Evolutionary conservation across 352 stramenopile species (phyloP).

Genomic region (Phytopythium helicoides): DNA sequence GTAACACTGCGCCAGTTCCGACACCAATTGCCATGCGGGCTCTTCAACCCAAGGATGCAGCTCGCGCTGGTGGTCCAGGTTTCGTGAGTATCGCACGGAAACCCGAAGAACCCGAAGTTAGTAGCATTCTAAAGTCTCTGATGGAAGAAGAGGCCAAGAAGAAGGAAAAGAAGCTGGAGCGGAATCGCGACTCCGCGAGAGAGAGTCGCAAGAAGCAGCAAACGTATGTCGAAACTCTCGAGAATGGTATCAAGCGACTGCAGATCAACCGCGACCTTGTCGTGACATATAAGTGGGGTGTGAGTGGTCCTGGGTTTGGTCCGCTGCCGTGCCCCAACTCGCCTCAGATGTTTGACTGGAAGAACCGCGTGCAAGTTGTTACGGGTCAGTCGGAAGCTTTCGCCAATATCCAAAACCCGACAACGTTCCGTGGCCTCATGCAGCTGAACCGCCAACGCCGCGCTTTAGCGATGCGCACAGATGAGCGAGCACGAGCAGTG

Average conservation of each 20-base stretch:
- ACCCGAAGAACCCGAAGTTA: constrained; percentile 76
- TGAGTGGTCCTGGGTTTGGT: constrained; percentile 45
- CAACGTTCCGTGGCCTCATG: constrained; percentile 70
- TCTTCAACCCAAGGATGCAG: constrained; percentile 48
- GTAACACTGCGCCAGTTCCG: neutral
- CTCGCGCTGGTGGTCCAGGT: constrained; percentile 19
- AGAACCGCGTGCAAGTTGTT: constrained; percentile 58
- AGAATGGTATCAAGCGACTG: constrained; percentile 84
- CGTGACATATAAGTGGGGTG: constrained; percentile 67
- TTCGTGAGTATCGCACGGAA: constrained; percentile 84
- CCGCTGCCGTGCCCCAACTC: constrained; percentile 43
- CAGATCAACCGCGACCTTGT: constrained; percentile 83
- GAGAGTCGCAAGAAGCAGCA: constrained; percentile 87
- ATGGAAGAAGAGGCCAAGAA: constrained; percentile 89
- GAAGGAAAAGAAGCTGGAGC: constrained; percentile 88
- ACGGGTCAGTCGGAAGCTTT: constrained; percentile 65
- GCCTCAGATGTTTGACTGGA: constrained; percentile 58
- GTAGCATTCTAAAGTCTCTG: constrained; percentile 84
- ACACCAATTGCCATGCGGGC: constrained; percentile 4
- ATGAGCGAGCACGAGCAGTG: constrained; percentile 47
- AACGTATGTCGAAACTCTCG: constrained; percentile 83
- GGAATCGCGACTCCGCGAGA: constrained; percentile 83
- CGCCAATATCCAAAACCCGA: constrained; percentile 64
- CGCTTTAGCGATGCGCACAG: constrained; percentile 40
- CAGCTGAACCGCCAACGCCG: constrained; percentile 68